phyloP scores from a whole-genome alignment of 148 eudicot species.

The Beta vulgaris region DNA sequence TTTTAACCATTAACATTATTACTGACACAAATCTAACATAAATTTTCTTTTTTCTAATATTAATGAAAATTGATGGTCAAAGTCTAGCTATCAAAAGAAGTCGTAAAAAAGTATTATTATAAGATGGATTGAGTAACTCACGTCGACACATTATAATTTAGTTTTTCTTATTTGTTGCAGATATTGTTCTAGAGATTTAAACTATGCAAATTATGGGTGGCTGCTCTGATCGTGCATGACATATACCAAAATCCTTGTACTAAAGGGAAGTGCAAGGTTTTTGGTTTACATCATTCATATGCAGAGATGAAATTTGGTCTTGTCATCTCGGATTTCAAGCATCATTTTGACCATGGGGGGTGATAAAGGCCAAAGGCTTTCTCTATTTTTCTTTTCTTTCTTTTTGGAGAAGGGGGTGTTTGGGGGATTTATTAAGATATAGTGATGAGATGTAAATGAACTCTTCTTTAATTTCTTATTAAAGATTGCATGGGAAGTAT shows the following conservation, averaged over 20 bases:
- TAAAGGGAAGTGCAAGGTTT: constrained; percentile 8
- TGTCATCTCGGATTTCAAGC: constrained; percentile 1
- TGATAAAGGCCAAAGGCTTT: too few species aligned
- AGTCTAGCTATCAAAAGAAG: too few species aligned
- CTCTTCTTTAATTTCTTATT: neutral
- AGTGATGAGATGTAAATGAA: neutral
- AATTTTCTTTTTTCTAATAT: too few species aligned
- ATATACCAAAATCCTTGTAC: neutral
- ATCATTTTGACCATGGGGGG: neutral
- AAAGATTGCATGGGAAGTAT: neutral
- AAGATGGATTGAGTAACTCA: too few species aligned
- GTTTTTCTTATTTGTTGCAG: constrained; percentile 18
- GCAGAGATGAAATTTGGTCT: constrained; percentile 10
- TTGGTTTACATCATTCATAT: constrained; percentile 10
- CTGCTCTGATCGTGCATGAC: neutral
- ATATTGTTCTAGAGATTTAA: constrained; percentile 38
- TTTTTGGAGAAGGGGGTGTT: neutral
- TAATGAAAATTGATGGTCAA: too few species aligned
- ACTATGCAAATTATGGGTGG: neutral
- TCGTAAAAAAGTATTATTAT: too few species aligned
- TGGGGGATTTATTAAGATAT: neutral
- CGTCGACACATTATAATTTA: too few species aligned
- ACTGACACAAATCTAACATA: too few species aligned
- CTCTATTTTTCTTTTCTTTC: neutral
- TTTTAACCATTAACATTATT: too few species aligned